A percentile compares a stretch with the other conserved stretches of the same genome.
Evolutionary conservation across 148 eudicot species (phyloP).

Genomic region (Vaccinium vitisidaea): DNA sequence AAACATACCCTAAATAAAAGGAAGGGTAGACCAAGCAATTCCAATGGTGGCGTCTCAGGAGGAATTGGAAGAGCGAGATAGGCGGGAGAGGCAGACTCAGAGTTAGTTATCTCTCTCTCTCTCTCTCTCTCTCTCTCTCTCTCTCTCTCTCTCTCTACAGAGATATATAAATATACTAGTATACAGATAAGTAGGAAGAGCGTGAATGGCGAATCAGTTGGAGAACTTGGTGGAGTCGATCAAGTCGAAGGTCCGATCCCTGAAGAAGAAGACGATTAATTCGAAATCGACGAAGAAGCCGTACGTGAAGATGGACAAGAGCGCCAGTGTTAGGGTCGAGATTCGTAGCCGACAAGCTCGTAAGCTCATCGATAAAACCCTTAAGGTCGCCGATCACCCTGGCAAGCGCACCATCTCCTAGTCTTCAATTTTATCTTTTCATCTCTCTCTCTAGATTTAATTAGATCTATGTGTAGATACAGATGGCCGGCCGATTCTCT

Average conservation of each 20-base stretch:
- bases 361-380: conserved; percentile 70
- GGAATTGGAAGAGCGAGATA: not conserved
- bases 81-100: not conserved
- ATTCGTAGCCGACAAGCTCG: conserved; percentile 78
- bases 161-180: not conserved
- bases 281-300: conserved; percentile 42
- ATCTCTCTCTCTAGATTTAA: not conserved
- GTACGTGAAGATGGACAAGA: conserved; percentile 83
- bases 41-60: not conserved
- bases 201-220: conserved; percentile 52
- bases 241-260: conserved; percentile 52
- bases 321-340: conserved; percentile 81
- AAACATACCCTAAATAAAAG: not conserved
- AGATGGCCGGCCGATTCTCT: conserved; percentile 26
- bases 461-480: not conserved
- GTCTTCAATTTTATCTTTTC: not conserved
- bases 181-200: not conserved
- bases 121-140: not conserved
- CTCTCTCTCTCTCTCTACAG: not conserved
- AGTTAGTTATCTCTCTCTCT: not conserved
- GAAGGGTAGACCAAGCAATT: not conserved
- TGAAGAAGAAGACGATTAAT: conserved; percentile 44
- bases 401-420: conserved; percentile 46
- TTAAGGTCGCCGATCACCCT: conserved; percentile 72
- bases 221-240: conserved; percentile 54